Percentiles rank a stretch among this genome's conserved stretches.
These are phyloP conservation scores for Penicillium sp. DNA, from an alignment of 2,329 filamentous ascomycete genomes.

Conservation along the genomic window DNA sequence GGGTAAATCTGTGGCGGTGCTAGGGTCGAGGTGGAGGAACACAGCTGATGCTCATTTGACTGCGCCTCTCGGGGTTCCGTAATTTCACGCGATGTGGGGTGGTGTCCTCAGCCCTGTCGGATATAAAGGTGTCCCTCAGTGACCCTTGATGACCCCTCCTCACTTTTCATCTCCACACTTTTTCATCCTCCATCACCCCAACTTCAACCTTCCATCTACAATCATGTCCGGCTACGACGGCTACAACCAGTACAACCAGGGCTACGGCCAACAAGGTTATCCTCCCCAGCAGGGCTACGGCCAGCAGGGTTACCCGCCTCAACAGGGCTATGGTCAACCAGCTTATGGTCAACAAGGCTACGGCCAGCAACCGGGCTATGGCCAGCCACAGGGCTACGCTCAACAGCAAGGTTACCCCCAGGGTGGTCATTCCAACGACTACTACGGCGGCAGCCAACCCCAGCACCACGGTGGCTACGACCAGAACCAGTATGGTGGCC, in stretches of 20 bases:
- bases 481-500: conserved; percentile 19
- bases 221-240: conserved; percentile 27
- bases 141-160: conserved; percentile 2
- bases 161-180: conserved; percentile 1
- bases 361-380: conserved; percentile 23
- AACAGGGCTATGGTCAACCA: conserved; percentile 14
- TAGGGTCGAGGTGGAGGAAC: not conserved
- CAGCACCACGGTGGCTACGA: conserved; percentile 28
- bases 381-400: not conserved
- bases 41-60: not conserved
- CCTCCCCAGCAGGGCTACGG: conserved; percentile 12
- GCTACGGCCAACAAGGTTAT: conserved; percentile 8
- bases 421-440: conserved; percentile 12
- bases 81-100: conserved; percentile 13
- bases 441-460: conserved; percentile 14
- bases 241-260: conserved; percentile 26
- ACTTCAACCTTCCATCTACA: conserved; percentile 7
- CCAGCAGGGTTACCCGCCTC: conserved; percentile 14
- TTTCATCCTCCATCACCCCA: conserved; percentile 7
- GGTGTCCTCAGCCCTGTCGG: conserved; percentile 18
- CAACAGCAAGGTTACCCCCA: conserved; percentile 13
- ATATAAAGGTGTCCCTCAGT: conserved; percentile 1
- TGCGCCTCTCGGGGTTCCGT: conserved; percentile 12
- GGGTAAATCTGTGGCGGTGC: conserved; percentile 5
- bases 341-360: conserved; percentile 18